Base-by-base conservation (phyloP, 805 yeast genomes). In the Brettanomyces naardenensis region DNA sequence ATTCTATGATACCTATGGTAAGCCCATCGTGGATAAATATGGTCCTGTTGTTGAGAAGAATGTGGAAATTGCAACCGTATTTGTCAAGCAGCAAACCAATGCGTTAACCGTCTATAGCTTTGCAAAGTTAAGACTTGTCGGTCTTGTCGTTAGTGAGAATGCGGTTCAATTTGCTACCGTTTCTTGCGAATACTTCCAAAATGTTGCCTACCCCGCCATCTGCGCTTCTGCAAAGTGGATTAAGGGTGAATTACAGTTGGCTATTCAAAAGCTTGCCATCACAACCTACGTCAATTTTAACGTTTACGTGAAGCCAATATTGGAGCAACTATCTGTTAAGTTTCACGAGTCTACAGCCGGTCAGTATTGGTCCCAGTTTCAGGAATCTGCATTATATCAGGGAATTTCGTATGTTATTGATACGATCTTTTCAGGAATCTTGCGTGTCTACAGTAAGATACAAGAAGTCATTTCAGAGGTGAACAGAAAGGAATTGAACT, bases 281-380 rank as follows among this genome's bases (percentile, higher is more conserved):
- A 37, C 32, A 19, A 19, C 38, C 5, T 46, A 44, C 19, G 18
- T 53, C 14, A 35, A 44, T n/a, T 55, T 48, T 39, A 49, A 51
- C 19, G 30, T 52, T 10, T 49, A 51, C 36, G 42, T 50, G 21
- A 44, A 38, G 19, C 62, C 61, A 17, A 29, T 31, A 4, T 19
- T 54, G 14, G 31, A 40, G 11, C 13, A 31, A 4, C 36, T 40
- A 15, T 41, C 39, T 23, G 20, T 34, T 5, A 33, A 41, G n/a
- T 42, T 50, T 7, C 22, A 47, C 14, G 37, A 49, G 4, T 40
- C 53, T 15, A 21, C 36, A 17, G 21, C 49, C 13, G 61, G 57
- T 22, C 49, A 55, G 20, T 34, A 42, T 22, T 37, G 45, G 26
- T 41, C 33, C 5, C 28, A 33, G 21, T 27, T 53, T 29, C 33